Evolutionary conservation across 116 monocot genomes (phyloP), one percentile per base, ranked within the genome.

Genomic region (Phalaenopsis hybrid): DNA sequence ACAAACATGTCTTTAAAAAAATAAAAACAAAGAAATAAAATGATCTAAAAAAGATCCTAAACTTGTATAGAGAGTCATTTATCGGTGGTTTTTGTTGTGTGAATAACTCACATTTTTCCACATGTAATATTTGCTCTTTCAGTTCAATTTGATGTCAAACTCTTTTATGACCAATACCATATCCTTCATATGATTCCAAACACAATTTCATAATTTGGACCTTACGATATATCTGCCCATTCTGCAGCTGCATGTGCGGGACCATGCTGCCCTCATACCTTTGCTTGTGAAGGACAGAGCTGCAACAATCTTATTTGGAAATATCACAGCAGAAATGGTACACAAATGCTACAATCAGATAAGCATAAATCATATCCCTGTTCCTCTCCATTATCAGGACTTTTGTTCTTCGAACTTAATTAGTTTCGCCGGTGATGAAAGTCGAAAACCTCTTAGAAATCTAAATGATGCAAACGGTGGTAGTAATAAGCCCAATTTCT

Each of bases 251-350:
- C 79, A 88, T 81, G 81, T 88, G 7, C 80, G 82, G 82, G 93
- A 93, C 63, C 48, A 87, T 68, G 15, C 84, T 58, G 87, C 81
- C 44, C 77, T 81, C 75, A 84, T 93, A 77, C 85, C 90, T 76
- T 44, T 93, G 3, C 79, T 89, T 48, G 93, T 93, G 0, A 93
- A 83, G 82, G 89, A 93, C 63, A 90, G 81, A 50, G 87, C 90
- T 37, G 90, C 93, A 73, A 87, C 89, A 75, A 83, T 87, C 52
- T 78, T 93, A 31, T 93, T 93, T 83, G 93, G 81, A 33, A 89
- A 90, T 33, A 81, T 90, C 34, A 65, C 79, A 65, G 93, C 93
- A 20, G 86, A 93, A 41, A 81, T 86, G 25, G 85, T 93, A 1
- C 68, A 75, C 59, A 89, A 78, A 79, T 82, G 90, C 87, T 85